Base-by-base conservation (phyloP, 2,329 filamentous ascomycete genomes). In the Diplodia mutila region DNA sequence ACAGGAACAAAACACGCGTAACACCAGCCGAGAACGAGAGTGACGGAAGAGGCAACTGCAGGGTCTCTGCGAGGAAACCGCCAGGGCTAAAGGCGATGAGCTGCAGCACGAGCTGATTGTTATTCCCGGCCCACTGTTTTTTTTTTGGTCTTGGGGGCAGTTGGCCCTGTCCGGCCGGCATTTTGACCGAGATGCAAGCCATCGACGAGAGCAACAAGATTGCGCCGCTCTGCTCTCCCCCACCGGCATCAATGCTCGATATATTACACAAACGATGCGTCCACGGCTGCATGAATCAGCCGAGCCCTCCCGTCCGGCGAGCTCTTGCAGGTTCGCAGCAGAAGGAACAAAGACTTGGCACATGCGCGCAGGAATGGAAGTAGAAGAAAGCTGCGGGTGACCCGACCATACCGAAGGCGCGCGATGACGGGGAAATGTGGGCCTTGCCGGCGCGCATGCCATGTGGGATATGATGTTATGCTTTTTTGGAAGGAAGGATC, bases 111-210 rank as follows among this genome's bases (percentile, higher is more conserved):
- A 34, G 29, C 32, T n/a, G 27, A 7, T 23, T 21, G 27, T 55
- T 55, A 55, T 55, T 55, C 7, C 29, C 53, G 53, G 53, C 53
- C 53, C 53, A 55, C 52, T 37, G 23, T 32, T 29, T 25, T 32
- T 29, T 25, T 4, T 18, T 9, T 16, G 12, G 11, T 18, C 18
- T 8, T 46, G 39, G 29, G 29, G 6, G 9, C 6, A 32, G 1
- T 32, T n/a, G n/a, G 29, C 6, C 29, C 29, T 32, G 29, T 32
- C 29, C 29, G 7, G 39, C 39, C 49, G 49, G 21, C 25, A 18
- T 18, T 53, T 53, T 29, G 51, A 32, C 51, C 51, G 51, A 54
- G 29, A 46, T 46, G 42, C 18, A 46, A 46, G 42, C 42, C 42
- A 46, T 46, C 42, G 29, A 29, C 29, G 29, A 29, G 6, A 29